A percentile compares a stretch with the other conserved stretches of the same genome.
phyloP scores from a whole-genome alignment of 2,329 filamentous ascomycete species.

The Diaporthe batatas region DNA sequence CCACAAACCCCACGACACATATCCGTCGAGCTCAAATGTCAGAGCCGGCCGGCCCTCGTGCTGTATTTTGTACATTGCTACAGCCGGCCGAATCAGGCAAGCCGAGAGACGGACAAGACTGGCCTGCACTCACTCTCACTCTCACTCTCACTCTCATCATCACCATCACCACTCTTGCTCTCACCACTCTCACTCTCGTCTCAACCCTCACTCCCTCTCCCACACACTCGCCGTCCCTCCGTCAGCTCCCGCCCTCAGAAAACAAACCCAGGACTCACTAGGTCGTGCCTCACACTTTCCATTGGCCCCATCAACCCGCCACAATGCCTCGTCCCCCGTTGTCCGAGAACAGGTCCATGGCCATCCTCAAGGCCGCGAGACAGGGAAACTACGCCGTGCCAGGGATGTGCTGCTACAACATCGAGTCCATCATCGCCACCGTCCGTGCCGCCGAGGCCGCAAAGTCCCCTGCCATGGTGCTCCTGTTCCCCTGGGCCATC shows the following conservation, averaged over 20 bases:
- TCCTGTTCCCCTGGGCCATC: slow-evolving; percentile 81
- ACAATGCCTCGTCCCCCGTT: slow-evolving; percentile 55
- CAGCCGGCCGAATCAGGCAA: slow-evolving; percentile 23
- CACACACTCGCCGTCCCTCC: neutral
- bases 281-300: neutral
- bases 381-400: slow-evolving; percentile 70
- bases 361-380: slow-evolving; percentile 69
- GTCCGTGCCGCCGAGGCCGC: slow-evolving; percentile 78
- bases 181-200: neutral
- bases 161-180: too few relatives aligned
- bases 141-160: neutral
- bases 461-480: slow-evolving; percentile 76
- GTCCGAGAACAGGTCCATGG: slow-evolving; percentile 63
- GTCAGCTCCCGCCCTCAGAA: neutral
- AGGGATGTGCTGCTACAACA: slow-evolving; percentile 75
- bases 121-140: neutral
- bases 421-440: slow-evolving; percentile 77
- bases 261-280: neutral
- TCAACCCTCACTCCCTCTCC: neutral
- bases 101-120: neutral
- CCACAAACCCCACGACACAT: slow-evolving; percentile 1
- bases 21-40: neutral
- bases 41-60: neutral
- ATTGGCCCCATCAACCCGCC: neutral
- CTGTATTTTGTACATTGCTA: neutral